phyloP scores from a whole-genome alignment of 2,329 filamentous ascomycete species.

The Polytolypa hystricis region DNA sequence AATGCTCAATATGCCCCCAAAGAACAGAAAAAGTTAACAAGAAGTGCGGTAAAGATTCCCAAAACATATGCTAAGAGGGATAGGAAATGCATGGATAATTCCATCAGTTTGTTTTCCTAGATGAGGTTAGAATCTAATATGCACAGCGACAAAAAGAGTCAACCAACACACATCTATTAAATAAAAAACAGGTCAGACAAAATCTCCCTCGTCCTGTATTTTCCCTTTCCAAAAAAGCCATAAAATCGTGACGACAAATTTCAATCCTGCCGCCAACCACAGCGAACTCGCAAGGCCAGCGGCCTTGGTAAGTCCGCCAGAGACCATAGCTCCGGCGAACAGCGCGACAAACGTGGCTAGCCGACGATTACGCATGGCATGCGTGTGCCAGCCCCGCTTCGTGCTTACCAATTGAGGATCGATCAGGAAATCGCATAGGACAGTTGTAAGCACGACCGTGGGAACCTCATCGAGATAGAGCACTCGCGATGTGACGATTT shows the following conservation, averaged over 20 bases:
- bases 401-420: slow-evolving; percentile 20
- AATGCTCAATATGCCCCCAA: too few relatives aligned
- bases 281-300: slow-evolving; percentile 26
- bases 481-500: slow-evolving; percentile 28
- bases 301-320: slow-evolving; percentile 28
- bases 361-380: slow-evolving; percentile 25
- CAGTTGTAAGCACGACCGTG: slow-evolving; percentile 31
- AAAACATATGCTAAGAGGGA: too few relatives aligned
- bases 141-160: too few relatives aligned
- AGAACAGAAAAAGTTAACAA: too few relatives aligned
- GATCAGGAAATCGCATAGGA: slow-evolving; percentile 29
- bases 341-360: slow-evolving; percentile 26
- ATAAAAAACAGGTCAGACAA: too few relatives aligned
- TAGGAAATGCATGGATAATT: too few relatives aligned
- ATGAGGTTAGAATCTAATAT: too few relatives aligned
- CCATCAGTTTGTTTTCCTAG: too few relatives aligned
- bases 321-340: slow-evolving; percentile 31
- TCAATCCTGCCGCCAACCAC: slow-evolving; percentile 31
- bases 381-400: slow-evolving; percentile 16
- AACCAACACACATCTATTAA: slow-evolving; percentile 1
- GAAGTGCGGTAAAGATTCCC: too few relatives aligned
- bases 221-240: slow-evolving; percentile 28
- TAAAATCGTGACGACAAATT: slow-evolving; percentile 22
- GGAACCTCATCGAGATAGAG: slow-evolving; percentile 30
- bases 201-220: not conserved